Evolutionary conservation across 106 monocot species (phyloP).

Genomic region (Amphibolis antarctica): DNA sequence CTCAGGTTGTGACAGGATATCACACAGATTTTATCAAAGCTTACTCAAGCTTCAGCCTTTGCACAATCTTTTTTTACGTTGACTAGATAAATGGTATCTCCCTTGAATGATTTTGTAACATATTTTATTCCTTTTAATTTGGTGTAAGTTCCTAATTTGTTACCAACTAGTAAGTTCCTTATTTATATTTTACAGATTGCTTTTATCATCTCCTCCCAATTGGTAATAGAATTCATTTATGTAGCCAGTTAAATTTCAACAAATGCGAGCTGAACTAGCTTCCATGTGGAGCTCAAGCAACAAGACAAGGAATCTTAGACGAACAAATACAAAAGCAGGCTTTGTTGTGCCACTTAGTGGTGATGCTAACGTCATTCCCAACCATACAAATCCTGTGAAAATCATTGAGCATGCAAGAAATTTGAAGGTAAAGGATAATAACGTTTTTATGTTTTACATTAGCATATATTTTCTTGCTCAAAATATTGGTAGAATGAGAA

Average conservation of each 20-base stretch:
- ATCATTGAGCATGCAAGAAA: slow-evolving; percentile 25
- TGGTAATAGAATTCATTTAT: not conserved
- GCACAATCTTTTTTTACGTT: no score
- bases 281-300: slow-evolving; percentile 60
- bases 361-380: slow-evolving; percentile 13
- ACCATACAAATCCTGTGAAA: slow-evolving; percentile 18
- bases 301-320: slow-evolving; percentile 40
- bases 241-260: slow-evolving; percentile 63
- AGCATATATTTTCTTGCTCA: no score
- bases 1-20: no score
- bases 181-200: not conserved
- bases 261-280: slow-evolving; percentile 73
- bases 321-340: slow-evolving; percentile 29
- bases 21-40: no score
- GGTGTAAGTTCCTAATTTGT: no score
- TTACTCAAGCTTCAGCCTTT: no score
- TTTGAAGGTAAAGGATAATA: slow-evolving; percentile 32
- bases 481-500: no score
- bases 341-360: slow-evolving; percentile 17
- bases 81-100: no score
- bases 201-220: not conserved
- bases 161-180: no score
- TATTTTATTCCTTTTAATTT: no score
- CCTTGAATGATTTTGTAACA: no score
- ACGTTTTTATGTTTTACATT: not conserved